Evolutionary conservation across 2,329 filamentous ascomycete genomes (phyloP).

Genomic region (Elsinoe arachidis): DNA sequence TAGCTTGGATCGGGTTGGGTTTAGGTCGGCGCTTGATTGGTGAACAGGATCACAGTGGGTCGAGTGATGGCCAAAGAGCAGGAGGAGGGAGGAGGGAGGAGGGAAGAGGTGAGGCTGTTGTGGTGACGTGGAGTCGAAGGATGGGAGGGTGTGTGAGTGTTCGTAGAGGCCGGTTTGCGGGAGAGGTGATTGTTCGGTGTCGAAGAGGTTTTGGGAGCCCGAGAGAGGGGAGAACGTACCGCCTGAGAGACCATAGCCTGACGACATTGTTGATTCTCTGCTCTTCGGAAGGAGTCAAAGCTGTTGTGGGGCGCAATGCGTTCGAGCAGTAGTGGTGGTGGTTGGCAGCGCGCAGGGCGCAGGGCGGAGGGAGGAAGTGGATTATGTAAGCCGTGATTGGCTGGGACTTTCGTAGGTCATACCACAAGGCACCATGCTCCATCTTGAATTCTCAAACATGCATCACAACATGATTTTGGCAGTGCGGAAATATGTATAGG

Average conservation of each 20-base stretch:
- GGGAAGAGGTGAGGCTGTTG: too few species aligned
- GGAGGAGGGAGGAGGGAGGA: not conserved
- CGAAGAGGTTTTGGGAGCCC: not conserved
- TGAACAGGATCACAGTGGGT: too few species aligned
- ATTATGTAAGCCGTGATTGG: conserved; percentile 5
- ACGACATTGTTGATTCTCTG: conserved; percentile 53
- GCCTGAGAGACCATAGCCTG: conserved; percentile 72
- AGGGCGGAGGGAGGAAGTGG: not conserved
- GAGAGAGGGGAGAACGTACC: conserved; percentile 45
- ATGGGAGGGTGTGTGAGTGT: too few species aligned
- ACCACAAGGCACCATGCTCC: not conserved
- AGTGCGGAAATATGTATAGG: not conserved
- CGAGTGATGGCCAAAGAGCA: too few species aligned
- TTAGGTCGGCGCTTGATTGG: too few species aligned
- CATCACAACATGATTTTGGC: not conserved
- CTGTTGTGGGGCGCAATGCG: not conserved
- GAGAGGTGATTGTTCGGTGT: too few species aligned
- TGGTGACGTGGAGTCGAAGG: too few species aligned
- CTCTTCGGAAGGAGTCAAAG: not conserved
- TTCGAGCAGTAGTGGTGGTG: not conserved
- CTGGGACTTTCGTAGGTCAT: not conserved
- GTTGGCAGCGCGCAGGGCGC: not conserved
- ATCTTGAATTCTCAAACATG: not conserved
- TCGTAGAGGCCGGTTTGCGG: too few species aligned
- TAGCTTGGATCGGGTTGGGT: too few species aligned